A percentile compares a stretch with the other conserved stretches of the same genome.
phyloP scores from a whole-genome alignment of 768 basidiomycete species.

The Leccinum ochraceum region DNA sequence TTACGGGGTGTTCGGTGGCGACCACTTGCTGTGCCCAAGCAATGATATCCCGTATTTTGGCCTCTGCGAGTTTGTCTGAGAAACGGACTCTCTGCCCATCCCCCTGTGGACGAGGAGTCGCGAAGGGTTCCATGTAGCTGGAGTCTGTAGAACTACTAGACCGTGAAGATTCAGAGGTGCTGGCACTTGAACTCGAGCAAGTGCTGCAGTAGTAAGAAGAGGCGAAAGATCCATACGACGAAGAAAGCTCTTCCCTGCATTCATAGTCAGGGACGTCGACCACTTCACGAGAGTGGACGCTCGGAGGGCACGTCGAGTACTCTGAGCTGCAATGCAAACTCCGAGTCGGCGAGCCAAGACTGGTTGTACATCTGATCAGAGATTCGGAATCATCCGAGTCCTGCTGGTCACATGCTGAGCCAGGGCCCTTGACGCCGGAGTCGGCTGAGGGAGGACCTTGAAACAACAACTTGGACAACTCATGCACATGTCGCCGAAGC shows the following conservation, averaged over 20 bases:
- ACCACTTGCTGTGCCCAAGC: constrained; percentile 21
- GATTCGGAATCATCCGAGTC: constrained; percentile 3
- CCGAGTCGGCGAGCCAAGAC: constrained; percentile 8
- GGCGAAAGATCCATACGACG: constrained; percentile 8
- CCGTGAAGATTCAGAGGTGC: constrained; percentile 8
- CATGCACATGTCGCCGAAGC: constrained; percentile 22
- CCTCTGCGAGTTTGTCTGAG: constrained; percentile 10
- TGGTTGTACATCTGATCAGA: not conserved
- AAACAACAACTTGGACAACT: constrained; percentile 18
- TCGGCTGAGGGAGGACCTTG: not conserved
- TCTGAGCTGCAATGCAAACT: constrained; percentile 15
- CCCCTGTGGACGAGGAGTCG: constrained; percentile 5
- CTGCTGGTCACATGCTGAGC: constrained; percentile 3
- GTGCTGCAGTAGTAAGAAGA: constrained; percentile 28
- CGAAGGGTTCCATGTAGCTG: constrained; percentile 11
- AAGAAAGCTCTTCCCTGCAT: constrained; percentile 2
- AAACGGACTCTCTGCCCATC: not conserved
- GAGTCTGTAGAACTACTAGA: constrained; percentile 10
- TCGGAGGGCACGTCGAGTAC: constrained; percentile 29
- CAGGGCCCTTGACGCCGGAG: not conserved
- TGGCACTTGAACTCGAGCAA: constrained; percentile 16
- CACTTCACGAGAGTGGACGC: not conserved
- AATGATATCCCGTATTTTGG: constrained; percentile 19
- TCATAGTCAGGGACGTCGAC: not conserved
- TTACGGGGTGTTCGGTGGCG: constrained; percentile 23